phyloP scores from a whole-genome alignment of 2,329 filamentous ascomycete genomes.

The Pyrenophora tritici-repentis region DNA sequence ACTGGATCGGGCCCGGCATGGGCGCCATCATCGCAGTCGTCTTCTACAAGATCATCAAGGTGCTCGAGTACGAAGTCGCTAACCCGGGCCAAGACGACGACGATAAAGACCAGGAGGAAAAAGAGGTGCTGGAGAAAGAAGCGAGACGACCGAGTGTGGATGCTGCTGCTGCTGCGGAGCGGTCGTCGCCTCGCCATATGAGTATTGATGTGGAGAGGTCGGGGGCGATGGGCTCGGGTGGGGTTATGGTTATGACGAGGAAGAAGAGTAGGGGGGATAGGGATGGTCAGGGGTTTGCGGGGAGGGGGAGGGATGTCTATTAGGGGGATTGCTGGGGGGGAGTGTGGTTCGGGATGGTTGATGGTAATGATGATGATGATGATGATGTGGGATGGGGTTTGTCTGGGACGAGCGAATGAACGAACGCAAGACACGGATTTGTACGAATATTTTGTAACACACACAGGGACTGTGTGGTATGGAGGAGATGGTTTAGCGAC shows the following conservation, averaged over 20 bases:
- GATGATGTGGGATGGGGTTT: no score
- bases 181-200: conserved; percentile 1
- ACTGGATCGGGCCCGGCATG: conserved; percentile 54
- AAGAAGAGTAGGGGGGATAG: not conserved
- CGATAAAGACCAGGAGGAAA: conserved; percentile 27
- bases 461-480: no score
- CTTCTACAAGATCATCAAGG: conserved; percentile 57
- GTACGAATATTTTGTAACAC: not conserved
- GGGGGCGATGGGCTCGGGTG: not conserved
- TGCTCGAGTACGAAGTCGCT: conserved; percentile 45
- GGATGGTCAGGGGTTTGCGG: conserved; percentile 6
- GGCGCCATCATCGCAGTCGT: conserved; percentile 54
- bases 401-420: no score
- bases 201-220: not conserved
- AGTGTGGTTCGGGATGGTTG: no score
- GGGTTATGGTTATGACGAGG: not conserved
- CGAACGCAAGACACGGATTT: not conserved
- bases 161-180: no score
- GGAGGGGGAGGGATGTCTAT: conserved; percentile 7
- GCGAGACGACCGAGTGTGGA: conserved; percentile 5
- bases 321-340: no score
- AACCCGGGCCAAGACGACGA: conserved; percentile 46
- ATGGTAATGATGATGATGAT: no score
- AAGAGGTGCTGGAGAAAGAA: conserved; percentile 21
- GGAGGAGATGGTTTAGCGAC: not conserved